Percentiles rank a stretch among this genome's conserved stretches.
phyloP scores from a whole-genome alignment of 1,284 basidiomycete genomes.

The Microbotryomycetes sp. region DNA sequence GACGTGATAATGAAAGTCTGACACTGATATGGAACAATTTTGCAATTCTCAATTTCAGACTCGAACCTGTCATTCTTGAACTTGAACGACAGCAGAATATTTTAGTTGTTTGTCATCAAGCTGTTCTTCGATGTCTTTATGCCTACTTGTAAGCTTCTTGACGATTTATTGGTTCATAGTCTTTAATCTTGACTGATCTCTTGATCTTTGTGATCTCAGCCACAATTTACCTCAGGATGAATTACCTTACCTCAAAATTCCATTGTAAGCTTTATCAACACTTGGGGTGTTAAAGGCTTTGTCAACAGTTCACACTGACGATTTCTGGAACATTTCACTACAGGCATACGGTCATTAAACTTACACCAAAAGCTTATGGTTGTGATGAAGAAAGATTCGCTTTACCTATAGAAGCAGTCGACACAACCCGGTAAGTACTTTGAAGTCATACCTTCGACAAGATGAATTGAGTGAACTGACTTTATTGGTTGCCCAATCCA shows the following conservation, averaged over 20 bases:
- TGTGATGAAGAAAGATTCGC: constrained; percentile 95
- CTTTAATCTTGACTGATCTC: constrained; percentile 36
- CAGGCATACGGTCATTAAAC: constrained; percentile 87
- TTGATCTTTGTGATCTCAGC: constrained; percentile 76
- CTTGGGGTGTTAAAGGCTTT: no score
- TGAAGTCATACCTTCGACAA: neutral
- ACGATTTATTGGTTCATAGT: no score
- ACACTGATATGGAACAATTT: neutral
- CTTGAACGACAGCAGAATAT: constrained; percentile 96
- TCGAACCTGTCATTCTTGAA: constrained; percentile 99
- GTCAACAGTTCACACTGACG: neutral
- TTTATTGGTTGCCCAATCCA: no score
- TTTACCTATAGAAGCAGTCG: constrained; percentile 81
- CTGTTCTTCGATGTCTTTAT: constrained; percentile 77
- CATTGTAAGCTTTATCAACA: constrained; percentile 41
- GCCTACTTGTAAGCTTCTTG: constrained; percentile 47
- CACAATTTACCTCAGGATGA: constrained; percentile 87
- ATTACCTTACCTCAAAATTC: constrained; percentile 86
- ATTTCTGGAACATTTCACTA: neutral
- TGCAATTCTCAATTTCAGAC: constrained; percentile 66
- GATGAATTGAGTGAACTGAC: no score
- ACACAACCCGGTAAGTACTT: constrained; percentile 51
- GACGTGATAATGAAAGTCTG: neutral
- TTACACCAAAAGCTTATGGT: constrained; percentile 96
- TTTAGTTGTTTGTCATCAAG: constrained; percentile 93